Base-by-base conservation (phyloP, 1,284 basidiomycete species). In the Apiotrichum mycotoxinovorans region DNA sequence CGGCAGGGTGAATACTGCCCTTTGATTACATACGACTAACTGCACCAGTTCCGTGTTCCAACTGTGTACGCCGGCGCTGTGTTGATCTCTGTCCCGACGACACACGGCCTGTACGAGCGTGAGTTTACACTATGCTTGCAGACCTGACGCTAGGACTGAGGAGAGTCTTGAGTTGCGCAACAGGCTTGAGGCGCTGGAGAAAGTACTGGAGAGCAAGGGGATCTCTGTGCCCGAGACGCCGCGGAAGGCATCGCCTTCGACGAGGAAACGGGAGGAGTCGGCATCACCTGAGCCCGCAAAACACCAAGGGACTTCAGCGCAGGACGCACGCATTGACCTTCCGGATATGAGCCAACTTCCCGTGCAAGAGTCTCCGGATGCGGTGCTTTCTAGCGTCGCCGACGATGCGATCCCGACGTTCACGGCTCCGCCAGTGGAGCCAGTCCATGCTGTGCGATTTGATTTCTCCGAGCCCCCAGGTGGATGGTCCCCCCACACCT, bases 31-130 rank as follows among this genome's bases (percentile, higher is more conserved):
- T 4, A 9, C n/a, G n/a, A n/a, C n/a, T n/a, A n/a, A n/a, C n/a
- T n/a, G n/a, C n/a, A n/a, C n/a, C 52, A 64, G 62, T 68, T 9
- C 69, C 69, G 8, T 71, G 69, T 57, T 51, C 56, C 2, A 65
- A 65, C 47, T 71, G 69, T 35, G 46, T 64, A 18, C 62, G 68
- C 38, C 61, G 70, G 20, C 51, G 54, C 4, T 70, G 68, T 37
- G 42, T 43, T 23, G 54, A 62, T 20, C 25, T 69, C 33, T 72
- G 70, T 54, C 69, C 70, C 0, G 56, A 69, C 44, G 68, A 68
- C 1, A 56, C 57, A 4, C 62, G 60, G 33, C 56, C 61, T 20
- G 54, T 58, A 41, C 54, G 59, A 52, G 41, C 48, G 62, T 62
- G 27, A 57, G 64, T 58, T n/a, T 34, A 22, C 30, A 17, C 26